A percentile compares a stretch with the other conserved stretches of the same genome.
These are phyloP conservation scores for Penicillium silybi DNA, from an alignment of 495 filamentous ascomycete genomes.

Conservation along the genomic window DNA sequence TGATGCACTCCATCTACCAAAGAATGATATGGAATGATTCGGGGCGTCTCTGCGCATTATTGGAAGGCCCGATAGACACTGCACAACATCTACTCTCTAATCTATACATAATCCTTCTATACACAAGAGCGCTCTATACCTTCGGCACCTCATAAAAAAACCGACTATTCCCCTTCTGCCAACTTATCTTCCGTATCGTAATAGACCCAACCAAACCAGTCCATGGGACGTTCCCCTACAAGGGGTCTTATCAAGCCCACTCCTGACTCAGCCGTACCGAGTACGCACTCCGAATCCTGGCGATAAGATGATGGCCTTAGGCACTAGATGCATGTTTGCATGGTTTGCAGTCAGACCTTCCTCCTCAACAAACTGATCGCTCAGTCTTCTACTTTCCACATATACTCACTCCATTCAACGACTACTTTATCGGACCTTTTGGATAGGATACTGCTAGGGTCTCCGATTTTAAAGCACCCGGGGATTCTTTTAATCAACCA, in stretches of 20 bases:
- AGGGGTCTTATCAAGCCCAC: slow-evolving; percentile 56
- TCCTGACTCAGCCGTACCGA: no score
- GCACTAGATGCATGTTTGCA: background rate
- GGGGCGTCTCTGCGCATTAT: background rate
- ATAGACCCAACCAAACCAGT: slow-evolving; percentile 50
- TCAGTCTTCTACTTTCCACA: background rate
- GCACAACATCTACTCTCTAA: background rate
- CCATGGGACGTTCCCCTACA: slow-evolving; percentile 58
- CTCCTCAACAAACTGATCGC: background rate
- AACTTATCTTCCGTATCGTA: slow-evolving; percentile 56
- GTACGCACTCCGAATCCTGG: background rate
- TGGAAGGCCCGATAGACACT: background rate
- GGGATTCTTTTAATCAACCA: background rate
- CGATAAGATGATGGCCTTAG: slow-evolving; percentile 2
- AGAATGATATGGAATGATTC: background rate
- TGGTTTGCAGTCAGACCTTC: background rate
- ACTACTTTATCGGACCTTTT: background rate
- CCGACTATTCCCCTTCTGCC: slow-evolving; percentile 54
- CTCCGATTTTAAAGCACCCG: background rate
- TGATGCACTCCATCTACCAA: slow-evolving; percentile 21
- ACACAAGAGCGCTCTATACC: background rate
- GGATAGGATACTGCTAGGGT: background rate
- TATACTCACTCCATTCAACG: background rate
- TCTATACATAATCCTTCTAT: background rate
- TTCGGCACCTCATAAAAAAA: slow-evolving; percentile 48